These are phyloP conservation scores for Deakozyma indianensis DNA, from an alignment of 805 yeast genomes.

Conservation along the genomic window DNA sequence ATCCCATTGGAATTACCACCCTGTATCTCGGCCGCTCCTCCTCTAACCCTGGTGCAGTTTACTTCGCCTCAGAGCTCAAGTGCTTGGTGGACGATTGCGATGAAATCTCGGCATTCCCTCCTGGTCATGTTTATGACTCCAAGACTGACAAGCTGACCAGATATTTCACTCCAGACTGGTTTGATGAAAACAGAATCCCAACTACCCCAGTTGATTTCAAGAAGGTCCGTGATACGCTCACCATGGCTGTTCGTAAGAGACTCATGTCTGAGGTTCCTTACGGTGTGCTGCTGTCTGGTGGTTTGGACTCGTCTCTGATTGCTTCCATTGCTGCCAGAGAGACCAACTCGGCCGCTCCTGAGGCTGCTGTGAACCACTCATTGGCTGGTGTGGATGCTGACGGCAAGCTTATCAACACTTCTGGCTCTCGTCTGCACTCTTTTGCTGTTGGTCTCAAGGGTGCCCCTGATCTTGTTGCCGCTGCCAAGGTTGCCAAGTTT, in stretches of 20 bases:
- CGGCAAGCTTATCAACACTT: conserved; percentile 60
- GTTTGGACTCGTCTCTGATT: conserved; percentile 90
- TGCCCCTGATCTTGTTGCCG: conserved; percentile 96
- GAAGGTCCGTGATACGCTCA: conserved; percentile 65
- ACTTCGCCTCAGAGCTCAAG: conserved; percentile 89
- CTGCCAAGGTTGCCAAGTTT: conserved; percentile 89
- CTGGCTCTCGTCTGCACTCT: conserved; percentile 67
- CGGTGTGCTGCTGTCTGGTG: conserved; percentile 95
- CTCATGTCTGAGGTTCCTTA: conserved; percentile 99
- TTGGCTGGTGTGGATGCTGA: conserved; percentile 85
- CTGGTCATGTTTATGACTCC: conserved; percentile 95
- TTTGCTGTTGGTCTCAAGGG: conserved; percentile 95
- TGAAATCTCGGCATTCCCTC: conserved; percentile 85
- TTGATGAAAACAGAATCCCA: conserved; percentile 72
- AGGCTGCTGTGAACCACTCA: conserved; percentile 45
- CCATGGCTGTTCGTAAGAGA: conserved; percentile 95
- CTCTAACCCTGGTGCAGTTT: conserved; percentile 56
- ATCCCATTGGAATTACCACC: conserved; percentile 95
- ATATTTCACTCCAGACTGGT: conserved; percentile 89
- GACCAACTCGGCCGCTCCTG: conserved; percentile 64
- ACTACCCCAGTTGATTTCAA: conserved; percentile 59
- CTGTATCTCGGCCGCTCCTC: conserved; percentile 83
- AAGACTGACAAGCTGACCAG: conserved; percentile 72
- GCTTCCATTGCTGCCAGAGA: conserved; percentile 97
- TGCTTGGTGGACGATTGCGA: conserved; percentile 93